These are phyloP conservation scores for Linum usitatissimum DNA, from an alignment of 345 rosid species.

Conservation along the genomic window DNA sequence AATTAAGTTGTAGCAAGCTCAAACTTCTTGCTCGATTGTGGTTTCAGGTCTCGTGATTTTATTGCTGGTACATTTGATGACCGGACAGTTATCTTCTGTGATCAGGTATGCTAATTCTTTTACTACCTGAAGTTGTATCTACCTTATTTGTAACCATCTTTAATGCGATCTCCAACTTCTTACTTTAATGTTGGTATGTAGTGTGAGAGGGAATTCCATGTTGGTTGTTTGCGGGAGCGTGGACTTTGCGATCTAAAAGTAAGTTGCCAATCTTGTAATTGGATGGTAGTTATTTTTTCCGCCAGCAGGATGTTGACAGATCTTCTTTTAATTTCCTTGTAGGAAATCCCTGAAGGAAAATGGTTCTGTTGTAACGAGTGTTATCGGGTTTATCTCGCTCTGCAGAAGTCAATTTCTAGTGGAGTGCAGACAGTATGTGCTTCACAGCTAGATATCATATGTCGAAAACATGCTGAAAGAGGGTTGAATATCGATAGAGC, in stretches of 20 bases:
- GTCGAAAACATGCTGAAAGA: slow-evolving; percentile 58
- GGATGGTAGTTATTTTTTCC: slow-evolving; percentile 3
- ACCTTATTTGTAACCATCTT: no score
- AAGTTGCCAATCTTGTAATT: slow-evolving; percentile 22
- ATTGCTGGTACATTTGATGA: slow-evolving; percentile 59
- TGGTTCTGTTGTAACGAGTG: slow-evolving; percentile 94
- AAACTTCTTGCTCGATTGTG: neutral
- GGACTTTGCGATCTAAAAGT: slow-evolving; percentile 75
- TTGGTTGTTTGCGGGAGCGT: slow-evolving; percentile 75
- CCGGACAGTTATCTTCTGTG: slow-evolving; percentile 82
- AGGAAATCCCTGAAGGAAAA: slow-evolving; percentile 75
- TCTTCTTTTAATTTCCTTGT: slow-evolving; percentile 7
- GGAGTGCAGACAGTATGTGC: slow-evolving; percentile 50
- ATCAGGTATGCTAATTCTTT: slow-evolving; percentile 55
- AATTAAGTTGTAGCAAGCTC: neutral
- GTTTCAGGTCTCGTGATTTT: slow-evolving; percentile 68
- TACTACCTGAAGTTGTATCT: neutral
- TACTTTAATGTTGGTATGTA: slow-evolving; percentile 25
- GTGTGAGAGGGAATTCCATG: slow-evolving; percentile 83
- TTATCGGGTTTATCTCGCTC: slow-evolving; percentile 43
- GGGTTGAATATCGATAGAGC: slow-evolving; percentile 39
- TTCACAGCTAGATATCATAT: slow-evolving; percentile 39
- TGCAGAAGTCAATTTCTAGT: slow-evolving; percentile 49
- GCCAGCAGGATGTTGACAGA: slow-evolving; percentile 4
- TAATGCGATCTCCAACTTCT: slow-evolving; percentile 3